Conservation (phyloP, 2,329 filamentous ascomycete genomes). For the Emmonsia crescens region DNA sequence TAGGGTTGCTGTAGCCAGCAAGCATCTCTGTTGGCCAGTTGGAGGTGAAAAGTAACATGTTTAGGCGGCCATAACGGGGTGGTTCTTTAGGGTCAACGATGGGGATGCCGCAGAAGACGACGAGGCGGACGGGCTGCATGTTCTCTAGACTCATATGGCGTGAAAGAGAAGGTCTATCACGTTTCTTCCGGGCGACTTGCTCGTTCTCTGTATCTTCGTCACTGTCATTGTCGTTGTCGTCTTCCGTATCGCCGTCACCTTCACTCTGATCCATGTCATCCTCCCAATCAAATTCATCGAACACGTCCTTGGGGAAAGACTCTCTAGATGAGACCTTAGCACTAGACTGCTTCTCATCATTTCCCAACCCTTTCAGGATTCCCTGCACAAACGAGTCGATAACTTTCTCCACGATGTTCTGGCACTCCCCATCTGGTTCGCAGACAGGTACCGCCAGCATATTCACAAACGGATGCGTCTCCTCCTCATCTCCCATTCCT, state of each 20-base stretch:
- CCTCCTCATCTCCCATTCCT: background rate
- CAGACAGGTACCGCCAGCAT: constrained; percentile 12
- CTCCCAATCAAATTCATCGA: background rate
- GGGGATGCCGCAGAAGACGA: constrained; percentile 14
- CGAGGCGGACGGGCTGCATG: constrained; percentile 9
- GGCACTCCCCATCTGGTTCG: constrained; percentile 6
- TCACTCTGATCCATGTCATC: background rate
- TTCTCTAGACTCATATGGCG: background rate
- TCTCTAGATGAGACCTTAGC: background rate
- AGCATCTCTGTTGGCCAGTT: constrained; percentile 12
- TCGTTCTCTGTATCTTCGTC: background rate
- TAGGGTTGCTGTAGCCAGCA: background rate
- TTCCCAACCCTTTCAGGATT: background rate
- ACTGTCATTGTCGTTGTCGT: background rate
- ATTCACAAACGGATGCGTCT: constrained; percentile 6
- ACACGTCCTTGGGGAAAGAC: background rate
- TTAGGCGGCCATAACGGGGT: constrained; percentile 9
- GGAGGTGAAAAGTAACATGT: constrained; percentile 14
- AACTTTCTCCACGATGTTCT: background rate
- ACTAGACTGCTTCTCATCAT: background rate
- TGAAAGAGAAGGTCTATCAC: background rate
- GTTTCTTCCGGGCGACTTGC: background rate
- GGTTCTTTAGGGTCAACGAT: constrained; percentile 7
- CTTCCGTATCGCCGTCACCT: background rate
- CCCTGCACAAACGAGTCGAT: constrained; percentile 5